Evolutionary conservation across 2,329 filamentous ascomycete species (phyloP).

Genomic region (Ceratocystis albifundus): DNA sequence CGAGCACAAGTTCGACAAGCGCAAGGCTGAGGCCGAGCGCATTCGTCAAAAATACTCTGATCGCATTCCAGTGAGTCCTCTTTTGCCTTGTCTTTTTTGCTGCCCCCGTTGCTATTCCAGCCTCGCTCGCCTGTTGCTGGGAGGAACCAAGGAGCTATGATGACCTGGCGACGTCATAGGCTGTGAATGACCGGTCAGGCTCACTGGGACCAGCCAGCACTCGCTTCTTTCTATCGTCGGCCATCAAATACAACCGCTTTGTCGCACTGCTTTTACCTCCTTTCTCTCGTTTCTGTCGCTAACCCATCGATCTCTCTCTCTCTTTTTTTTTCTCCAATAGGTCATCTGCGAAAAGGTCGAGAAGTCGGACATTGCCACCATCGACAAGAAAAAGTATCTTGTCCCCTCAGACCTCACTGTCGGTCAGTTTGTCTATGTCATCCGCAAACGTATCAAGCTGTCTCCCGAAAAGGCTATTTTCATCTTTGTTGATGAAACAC

Average conservation of each 20-base stretch:
- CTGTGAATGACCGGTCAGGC: too few species aligned
- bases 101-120: neutral
- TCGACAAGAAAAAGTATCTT: slow-evolving; percentile 99
- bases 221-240: too few species aligned
- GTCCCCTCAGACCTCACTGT: slow-evolving; percentile 96
- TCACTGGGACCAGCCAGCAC: too few species aligned
- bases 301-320: neutral
- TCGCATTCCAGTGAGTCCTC: slow-evolving; percentile 77
- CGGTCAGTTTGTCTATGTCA: slow-evolving; percentile 99
- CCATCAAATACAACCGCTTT: too few species aligned
- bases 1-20: slow-evolving; percentile 99
- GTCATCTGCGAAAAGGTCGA: slow-evolving; percentile 99
- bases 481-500: slow-evolving; percentile 98
- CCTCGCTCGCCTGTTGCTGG: neutral
- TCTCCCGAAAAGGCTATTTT: slow-evolving; percentile 99
- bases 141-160: slow-evolving; percentile 7
- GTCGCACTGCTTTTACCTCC: neutral
- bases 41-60: slow-evolving; percentile 98
- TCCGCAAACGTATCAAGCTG: slow-evolving; percentile 99
- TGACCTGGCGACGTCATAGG: slow-evolving; percentile 14
- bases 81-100: slow-evolving; percentile 17
- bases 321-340: slow-evolving; percentile 37
- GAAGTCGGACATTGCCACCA: slow-evolving; percentile 97
- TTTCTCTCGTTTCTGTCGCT: neutral
- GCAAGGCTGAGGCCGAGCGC: slow-evolving; percentile 98